Evolutionary conservation across 2,329 filamentous ascomycete genomes (phyloP), one percentile per base, ranked within the genome.

Genomic region (Fusarium dimerum): DNA sequence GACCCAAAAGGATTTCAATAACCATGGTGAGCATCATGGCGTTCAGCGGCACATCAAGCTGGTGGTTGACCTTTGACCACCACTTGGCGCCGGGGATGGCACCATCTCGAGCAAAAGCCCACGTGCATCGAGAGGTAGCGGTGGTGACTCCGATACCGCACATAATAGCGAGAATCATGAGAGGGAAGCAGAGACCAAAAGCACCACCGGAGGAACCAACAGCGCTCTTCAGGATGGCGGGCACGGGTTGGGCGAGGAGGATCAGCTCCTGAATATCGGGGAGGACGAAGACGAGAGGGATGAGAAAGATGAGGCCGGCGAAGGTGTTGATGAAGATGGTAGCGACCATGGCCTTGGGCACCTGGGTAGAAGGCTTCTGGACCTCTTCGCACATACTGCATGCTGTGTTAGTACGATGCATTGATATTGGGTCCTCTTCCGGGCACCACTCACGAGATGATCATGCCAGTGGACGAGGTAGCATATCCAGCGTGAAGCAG

Each of bases 391-490:
- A 88, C 86, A 89, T 89, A 55, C 81, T 86, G 56, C 26, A 17
- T 30, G 20, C 20, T 15, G 7, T 34, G 39, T 59, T 47, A 59
- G 39, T 16, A 30, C 45, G 12, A 26, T 26, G 20, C 20, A 26
- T 26, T 26, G 36, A 15, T 15, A 38, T 40, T 15, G 32, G 13
- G n/a, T 12, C 29, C 9, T 4, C 38, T 12, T 13, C 13, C 20
- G 17, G 15, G 18, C 6, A 4, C 7, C 7, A 76, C 83, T 77
- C 74, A 86, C 83, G 84, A 87, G 67, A 90, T 86, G 55, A 91
- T 86, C 88, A 91, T 90, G 71, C 88, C 88, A 0, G 86, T 89
- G 15, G 86, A 87, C 6, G 86, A 89, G 15, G 86, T 89, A 41
- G 85, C 86, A 65, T 90, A 89, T 56, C 83, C 87, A 45, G 84